Percentiles rank a stretch among this genome's conserved stretches.
These are phyloP conservation scores for Solanum medicagineum DNA, from an alignment of 257 asterid species.

Conservation along the genomic window DNA sequence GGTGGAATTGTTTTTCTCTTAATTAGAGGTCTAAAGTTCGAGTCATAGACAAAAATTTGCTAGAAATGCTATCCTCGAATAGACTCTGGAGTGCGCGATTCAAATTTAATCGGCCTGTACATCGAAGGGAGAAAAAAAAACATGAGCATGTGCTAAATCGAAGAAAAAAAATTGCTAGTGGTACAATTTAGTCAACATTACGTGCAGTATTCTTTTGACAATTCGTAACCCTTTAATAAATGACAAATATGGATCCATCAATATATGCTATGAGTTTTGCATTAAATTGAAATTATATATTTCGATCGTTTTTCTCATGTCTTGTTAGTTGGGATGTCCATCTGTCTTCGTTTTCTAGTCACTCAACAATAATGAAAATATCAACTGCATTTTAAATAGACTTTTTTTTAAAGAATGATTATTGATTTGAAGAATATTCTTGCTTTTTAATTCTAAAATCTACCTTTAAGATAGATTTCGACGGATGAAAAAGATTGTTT, in stretches of 20 bases:
- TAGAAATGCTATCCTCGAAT: rapidly evolving
- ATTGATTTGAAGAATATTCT: not conserved
- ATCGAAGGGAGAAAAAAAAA: not conserved
- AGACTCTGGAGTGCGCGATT: rapidly evolving
- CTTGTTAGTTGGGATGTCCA: not conserved
- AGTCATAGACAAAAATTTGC: no score
- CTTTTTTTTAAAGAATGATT: not conserved
- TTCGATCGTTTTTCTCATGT: not conserved
- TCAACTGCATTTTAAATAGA: not conserved
- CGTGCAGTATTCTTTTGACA: not conserved
- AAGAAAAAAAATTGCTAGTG: not conserved
- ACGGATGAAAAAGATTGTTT: not conserved
- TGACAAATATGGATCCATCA: not conserved
- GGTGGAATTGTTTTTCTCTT: no score
- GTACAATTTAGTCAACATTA: not conserved
- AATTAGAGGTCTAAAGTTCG: no score
- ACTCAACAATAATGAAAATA: not conserved
- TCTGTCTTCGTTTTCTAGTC: not conserved
- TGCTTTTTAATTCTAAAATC: not conserved
- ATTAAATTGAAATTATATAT: not conserved
- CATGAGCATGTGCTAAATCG: not conserved
- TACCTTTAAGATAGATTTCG: not conserved
- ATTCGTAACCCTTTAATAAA: not conserved
- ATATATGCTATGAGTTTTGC: not conserved
- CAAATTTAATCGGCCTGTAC: no score